phyloP scores from a whole-genome alignment of 345 rosid genomes.

The Acer negundo region DNA sequence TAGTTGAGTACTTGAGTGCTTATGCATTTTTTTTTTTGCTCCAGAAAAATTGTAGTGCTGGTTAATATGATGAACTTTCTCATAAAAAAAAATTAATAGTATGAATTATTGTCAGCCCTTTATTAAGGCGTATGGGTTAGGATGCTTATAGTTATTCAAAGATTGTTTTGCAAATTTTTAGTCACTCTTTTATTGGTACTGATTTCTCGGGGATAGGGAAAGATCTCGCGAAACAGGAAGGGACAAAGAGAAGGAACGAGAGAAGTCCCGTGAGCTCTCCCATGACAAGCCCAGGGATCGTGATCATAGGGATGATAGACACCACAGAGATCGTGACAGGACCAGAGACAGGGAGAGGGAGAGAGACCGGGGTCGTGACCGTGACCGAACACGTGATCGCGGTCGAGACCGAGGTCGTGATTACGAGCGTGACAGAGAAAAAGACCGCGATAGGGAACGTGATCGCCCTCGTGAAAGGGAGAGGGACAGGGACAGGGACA shows the following conservation, averaged over 20 bases:
- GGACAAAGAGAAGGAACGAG: conserved; percentile 72
- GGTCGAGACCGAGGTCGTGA: conserved; percentile 45
- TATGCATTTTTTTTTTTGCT: background rate
- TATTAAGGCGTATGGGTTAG: background rate
- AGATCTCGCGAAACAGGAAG: conserved; percentile 84
- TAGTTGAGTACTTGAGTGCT: no score
- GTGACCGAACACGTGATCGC: conserved; percentile 43
- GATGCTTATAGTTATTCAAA: background rate
- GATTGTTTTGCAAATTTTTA: background rate
- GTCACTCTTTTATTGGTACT: conserved; percentile 9
- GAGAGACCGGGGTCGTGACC: conserved; percentile 57
- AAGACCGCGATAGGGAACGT: conserved; percentile 58
- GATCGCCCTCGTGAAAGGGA: conserved; percentile 43
- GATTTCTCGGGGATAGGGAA: conserved; percentile 43
- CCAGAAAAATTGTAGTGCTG: background rate
- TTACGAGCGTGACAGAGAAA: conserved; percentile 53
- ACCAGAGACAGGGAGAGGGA: conserved; percentile 62
- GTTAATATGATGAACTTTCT: background rate
- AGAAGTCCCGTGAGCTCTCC: conserved; percentile 73
- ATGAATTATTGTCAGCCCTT: background rate
- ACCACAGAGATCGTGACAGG: conserved; percentile 75
- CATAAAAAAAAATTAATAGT: background rate
- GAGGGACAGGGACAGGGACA: conserved; percentile 48
- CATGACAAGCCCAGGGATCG: conserved; percentile 84
- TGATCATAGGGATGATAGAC: conserved; percentile 81